Evolutionary conservation across 2,329 filamentous ascomycete species (phyloP).

Genomic region (Ophiostoma angusticollis): DNA sequence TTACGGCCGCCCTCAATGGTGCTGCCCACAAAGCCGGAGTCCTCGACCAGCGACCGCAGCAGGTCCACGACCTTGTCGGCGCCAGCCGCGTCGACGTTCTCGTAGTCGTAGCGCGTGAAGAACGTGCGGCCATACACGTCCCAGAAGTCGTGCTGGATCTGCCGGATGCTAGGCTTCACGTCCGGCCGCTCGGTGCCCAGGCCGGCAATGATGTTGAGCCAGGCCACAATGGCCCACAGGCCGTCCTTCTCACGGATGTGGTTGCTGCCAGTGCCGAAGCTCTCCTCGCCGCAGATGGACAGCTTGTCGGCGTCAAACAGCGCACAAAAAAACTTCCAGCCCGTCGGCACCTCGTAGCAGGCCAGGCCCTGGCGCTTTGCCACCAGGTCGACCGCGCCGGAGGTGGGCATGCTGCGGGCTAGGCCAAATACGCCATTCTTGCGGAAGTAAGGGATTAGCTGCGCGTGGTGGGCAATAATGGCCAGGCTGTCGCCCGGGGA

Average conservation of each 20-base stretch:
- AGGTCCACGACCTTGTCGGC: constrained; percentile 82
- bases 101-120: constrained; percentile 98
- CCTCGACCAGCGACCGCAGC: constrained; percentile 64
- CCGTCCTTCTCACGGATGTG: constrained; percentile 99
- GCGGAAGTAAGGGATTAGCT: constrained; percentile 96
- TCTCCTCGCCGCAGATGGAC: constrained; percentile 97
- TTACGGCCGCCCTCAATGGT: constrained; percentile 66
- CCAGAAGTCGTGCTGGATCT: constrained; percentile 98
- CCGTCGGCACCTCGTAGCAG: constrained; percentile 93
- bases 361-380: constrained; percentile 86
- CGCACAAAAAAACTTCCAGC: constrained; percentile 99
- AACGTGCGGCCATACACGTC: constrained; percentile 90
- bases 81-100: constrained; percentile 81
- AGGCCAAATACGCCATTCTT: constrained; percentile 93
- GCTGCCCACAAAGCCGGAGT: constrained; percentile 66
- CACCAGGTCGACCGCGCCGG: constrained; percentile 86
- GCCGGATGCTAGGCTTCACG: constrained; percentile 79
- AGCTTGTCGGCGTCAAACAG: constrained; percentile 90
- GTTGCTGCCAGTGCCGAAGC: constrained; percentile 94
- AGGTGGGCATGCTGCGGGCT: constrained; percentile 95
- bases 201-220: constrained; percentile 96
- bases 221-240: constrained; percentile 91
- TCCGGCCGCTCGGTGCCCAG: constrained; percentile 70
- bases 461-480: constrained; percentile 93
- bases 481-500: constrained; percentile 94